Percentiles rank a stretch among this genome's conserved stretches.
Evolutionary conservation across 345 rosid genomes (phyloP).

Genomic region (Citrus australasica): DNA sequence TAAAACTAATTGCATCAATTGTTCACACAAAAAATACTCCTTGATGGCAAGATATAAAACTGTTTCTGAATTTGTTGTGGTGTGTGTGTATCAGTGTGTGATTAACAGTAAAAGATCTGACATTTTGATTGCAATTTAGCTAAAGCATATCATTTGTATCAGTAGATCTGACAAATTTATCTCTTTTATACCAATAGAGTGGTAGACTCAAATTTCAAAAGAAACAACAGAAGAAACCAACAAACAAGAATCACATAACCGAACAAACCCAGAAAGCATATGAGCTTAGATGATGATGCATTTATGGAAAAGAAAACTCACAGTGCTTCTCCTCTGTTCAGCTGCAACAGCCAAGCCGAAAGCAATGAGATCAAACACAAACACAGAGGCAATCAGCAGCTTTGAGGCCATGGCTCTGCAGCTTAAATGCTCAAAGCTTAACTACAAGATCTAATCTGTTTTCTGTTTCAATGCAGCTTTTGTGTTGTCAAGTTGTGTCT

Average conservation of each 20-base stretch:
- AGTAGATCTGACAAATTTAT: conserved; percentile 4
- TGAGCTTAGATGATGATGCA: neutral
- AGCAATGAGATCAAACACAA: conserved; percentile 80
- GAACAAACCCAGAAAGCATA: conserved; percentile 15
- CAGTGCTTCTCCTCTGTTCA: conserved; percentile 95
- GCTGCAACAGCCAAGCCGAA: conserved; percentile 93
- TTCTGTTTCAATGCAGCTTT: neutral
- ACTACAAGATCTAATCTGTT: conserved; percentile 25
- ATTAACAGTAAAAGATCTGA: conserved; percentile 6
- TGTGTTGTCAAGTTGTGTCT: conserved; percentile 8
- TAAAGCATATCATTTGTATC: neutral
- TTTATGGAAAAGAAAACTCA: conserved; percentile 30
- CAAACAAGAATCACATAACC: neutral
- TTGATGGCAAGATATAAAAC: neutral
- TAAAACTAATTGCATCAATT: neutral
- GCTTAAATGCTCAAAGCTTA: conserved; percentile 20
- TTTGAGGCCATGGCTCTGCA: conserved; percentile 70
- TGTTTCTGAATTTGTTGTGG: neutral
- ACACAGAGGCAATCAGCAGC: conserved; percentile 57
- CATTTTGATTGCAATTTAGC: conserved; percentile 2
- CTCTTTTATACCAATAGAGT: neutral
- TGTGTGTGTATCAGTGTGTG: too few species aligned
- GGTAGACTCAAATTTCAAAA: neutral
- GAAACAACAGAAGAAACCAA: neutral
- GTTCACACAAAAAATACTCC: neutral